A percentile compares a stretch with the other conserved stretches of the same genome.
phyloP scores from a whole-genome alignment of 169 alveolate species.

The Eimeria praecox region DNA sequence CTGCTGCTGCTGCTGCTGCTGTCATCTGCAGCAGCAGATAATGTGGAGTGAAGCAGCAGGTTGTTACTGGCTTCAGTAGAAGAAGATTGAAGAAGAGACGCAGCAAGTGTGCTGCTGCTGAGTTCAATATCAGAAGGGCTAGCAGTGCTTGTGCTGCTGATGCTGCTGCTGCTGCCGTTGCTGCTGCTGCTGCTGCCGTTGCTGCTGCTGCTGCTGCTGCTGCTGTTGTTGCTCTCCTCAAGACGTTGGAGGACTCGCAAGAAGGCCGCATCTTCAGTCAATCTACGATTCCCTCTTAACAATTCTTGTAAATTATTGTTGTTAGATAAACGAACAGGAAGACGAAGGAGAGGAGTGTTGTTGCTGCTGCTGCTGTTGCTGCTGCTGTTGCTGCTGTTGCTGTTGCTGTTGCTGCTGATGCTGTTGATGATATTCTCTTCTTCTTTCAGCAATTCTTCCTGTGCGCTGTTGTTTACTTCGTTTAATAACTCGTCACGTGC shows the following conservation, averaged over 20 bases:
- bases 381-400: constrained; percentile 40
- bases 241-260: constrained; percentile 21
- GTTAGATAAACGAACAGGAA: too few relatives aligned
- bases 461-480: neutral
- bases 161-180: constrained; percentile 13
- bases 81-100: neutral
- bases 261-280: constrained; percentile 13
- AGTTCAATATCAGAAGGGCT: neutral
- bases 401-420: constrained; percentile 14
- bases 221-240: neutral
- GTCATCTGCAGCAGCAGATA: neutral
- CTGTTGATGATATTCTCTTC: too few relatives aligned
- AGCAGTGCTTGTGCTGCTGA: constrained; percentile 46
- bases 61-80: neutral
- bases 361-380: constrained; percentile 22
- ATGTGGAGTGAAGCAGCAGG: neutral
- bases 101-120: constrained; percentile 18
- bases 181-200: neutral
- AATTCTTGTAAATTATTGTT: too few relatives aligned
- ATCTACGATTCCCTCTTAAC: neutral
- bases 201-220: neutral
- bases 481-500: constrained; percentile 36
- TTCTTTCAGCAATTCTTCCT: too few relatives aligned
- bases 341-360: neutral
- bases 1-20: constrained; percentile 42